Conservation (phyloP, 148 eudicot species). For the Rhododendron mucronatum region DNA sequence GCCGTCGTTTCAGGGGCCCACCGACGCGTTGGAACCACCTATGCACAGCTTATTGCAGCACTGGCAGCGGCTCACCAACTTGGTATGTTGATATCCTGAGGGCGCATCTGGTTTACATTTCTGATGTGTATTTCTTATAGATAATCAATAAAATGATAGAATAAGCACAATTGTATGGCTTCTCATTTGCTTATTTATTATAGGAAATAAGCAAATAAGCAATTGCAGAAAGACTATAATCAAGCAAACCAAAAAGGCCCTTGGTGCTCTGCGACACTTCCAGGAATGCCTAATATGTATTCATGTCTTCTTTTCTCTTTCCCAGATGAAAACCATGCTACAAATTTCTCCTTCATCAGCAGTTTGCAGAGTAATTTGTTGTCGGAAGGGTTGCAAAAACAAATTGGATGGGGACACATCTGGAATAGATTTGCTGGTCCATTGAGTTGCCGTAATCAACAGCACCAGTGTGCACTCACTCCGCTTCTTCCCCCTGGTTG, state of each 20-base stretch:
- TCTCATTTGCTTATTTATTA: neutral
- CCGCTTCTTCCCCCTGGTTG: constrained; percentile 88
- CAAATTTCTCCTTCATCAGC: constrained; percentile 58
- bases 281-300: neutral
- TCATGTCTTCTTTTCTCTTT: constrained; percentile 3
- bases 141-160: neutral
- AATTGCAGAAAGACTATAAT: neutral
- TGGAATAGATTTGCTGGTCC: constrained; percentile 95
- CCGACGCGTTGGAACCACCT: constrained; percentile 87
- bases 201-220: neutral
- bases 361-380: constrained; percentile 70
- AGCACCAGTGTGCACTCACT: constrained; percentile 68
- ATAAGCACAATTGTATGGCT: neutral
- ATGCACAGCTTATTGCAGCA: constrained; percentile 84
- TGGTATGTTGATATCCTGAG: constrained; percentile 27
- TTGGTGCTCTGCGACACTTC: neutral
- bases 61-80: constrained; percentile 65
- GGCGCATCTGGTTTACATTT: neutral
- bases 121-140: neutral
- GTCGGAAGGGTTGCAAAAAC: constrained; percentile 57
- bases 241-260: neutral
- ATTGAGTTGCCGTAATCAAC: constrained; percentile 65
- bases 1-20: constrained; percentile 85
- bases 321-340: constrained; percentile 44
- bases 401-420: constrained; percentile 93